Evolutionary conservation across 169 alveolate species (phyloP).

Genomic region (Cryptosporidium baileyi): DNA sequence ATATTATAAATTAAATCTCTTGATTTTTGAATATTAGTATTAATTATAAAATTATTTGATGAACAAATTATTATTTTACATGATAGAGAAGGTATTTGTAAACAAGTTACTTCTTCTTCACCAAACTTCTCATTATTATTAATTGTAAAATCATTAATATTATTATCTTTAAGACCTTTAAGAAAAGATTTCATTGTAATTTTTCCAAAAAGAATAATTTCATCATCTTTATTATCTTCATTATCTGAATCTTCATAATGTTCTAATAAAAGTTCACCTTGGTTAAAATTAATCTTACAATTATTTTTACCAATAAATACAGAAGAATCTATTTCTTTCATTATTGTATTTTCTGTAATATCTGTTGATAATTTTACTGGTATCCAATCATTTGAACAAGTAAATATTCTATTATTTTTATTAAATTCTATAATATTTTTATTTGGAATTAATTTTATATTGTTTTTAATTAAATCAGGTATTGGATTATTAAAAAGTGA

Average conservation of each 20-base stretch:
- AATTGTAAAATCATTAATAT: conserved; percentile 5
- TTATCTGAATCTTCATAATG: background rate
- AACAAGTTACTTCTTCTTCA: conserved; percentile 2
- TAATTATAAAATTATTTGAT: conserved; percentile 7
- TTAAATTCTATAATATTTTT: background rate
- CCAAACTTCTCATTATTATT: conserved; percentile 11
- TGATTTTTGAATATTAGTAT: conserved; percentile 3
- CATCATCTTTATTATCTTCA: background rate
- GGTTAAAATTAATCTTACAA: background rate
- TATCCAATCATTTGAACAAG: conserved; percentile 11
- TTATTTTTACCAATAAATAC: conserved; percentile 7
- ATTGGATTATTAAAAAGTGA: background rate
- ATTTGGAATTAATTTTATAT: conserved; percentile 18
- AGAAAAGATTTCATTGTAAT: conserved; percentile 22
- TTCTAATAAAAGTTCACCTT: conserved; percentile 27
- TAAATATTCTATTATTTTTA: background rate
- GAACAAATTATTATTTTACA: conserved; percentile 16
- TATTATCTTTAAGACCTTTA: background rate
- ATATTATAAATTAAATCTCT: conserved; percentile 25
- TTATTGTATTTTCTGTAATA: background rate
- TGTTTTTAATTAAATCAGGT: background rate
- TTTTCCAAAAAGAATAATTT: conserved; percentile 5
- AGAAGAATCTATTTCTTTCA: background rate
- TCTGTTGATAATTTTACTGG: conserved; percentile 11
- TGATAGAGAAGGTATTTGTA: conserved; percentile 22